Conservation (phyloP, 2,329 filamentous ascomycete species). For the Claviceps spartinae region DNA sequence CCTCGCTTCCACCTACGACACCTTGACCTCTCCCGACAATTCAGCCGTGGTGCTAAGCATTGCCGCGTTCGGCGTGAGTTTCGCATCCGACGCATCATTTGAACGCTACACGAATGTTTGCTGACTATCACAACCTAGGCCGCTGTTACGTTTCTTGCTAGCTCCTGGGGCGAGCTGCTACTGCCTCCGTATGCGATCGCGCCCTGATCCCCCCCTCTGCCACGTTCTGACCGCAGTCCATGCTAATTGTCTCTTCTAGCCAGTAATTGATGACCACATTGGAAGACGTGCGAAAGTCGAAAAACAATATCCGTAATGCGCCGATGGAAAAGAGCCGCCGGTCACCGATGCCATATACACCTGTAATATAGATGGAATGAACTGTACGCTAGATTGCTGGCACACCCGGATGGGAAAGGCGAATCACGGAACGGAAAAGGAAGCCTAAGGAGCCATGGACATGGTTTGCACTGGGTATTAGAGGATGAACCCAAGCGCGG, state of each 20-base stretch:
- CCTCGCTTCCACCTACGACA: slow-evolving; percentile 44
- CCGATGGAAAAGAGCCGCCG: not conserved
- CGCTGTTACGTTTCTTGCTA: slow-evolving; percentile 48
- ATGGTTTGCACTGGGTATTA: not conserved
- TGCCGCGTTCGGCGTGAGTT: slow-evolving; percentile 52
- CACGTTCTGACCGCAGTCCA: not conserved
- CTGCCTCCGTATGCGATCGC: slow-evolving; percentile 43
- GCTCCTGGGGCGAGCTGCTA: slow-evolving; percentile 53
- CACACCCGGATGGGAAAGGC: not conserved
- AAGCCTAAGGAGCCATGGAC: not conserved
- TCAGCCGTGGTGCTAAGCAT: slow-evolving; percentile 54
- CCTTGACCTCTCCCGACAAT: slow-evolving; percentile 54
- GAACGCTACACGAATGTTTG: not conserved
- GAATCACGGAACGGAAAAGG: not conserved
- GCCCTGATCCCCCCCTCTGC: not conserved
- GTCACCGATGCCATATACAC: slow-evolving; percentile 6
- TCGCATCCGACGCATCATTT: not conserved
- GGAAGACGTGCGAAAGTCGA: not conserved
- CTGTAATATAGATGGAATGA: slow-evolving; percentile 15
- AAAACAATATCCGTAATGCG: no score
- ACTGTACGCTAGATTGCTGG: slow-evolving; percentile 2
- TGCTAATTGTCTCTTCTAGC: not conserved
- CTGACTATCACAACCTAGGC: slow-evolving; percentile 6
- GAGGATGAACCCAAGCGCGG: not conserved
- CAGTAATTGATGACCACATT: not conserved